Evolutionary conservation across 768 basidiomycete species (phyloP), one percentile per base, ranked within the genome.

Genomic region (Lentinula detonsa): DNA sequence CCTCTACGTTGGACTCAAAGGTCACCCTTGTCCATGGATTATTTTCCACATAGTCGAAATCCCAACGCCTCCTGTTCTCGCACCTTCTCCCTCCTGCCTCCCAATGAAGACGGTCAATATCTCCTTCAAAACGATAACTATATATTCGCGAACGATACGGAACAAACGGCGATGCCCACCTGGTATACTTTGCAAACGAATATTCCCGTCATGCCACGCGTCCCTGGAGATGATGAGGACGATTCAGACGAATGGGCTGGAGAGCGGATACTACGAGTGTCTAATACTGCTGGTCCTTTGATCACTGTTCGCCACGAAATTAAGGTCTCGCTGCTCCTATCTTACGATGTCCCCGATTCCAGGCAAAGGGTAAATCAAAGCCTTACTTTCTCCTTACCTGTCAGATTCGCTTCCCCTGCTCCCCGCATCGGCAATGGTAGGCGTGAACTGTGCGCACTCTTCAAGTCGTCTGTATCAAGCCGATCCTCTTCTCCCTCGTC

Each of bases 101-200:
- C 73, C 13, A 66, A 65, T 3, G 78, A 82, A 65, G 70, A 75
- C 8, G 81, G 83, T 3, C 70, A 72, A 31, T 84, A 85, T 65
- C 62, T 71, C 8, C 75, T 90, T 50, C 72, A 77, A 9, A 78
- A 79, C 3, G 72, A 81, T 46, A 84, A 81, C 28, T 78, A 78
- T 64, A 73, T 82, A 49, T 87, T 86, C 65, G 65, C 74, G 10
- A 66, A 72, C 31, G 78, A 83, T 56, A 69, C 71, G 13, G 68
- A 65, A 21, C 61, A 68, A 0, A 68, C 66, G 0, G 69, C 68
- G 13, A 62, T 67, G 33, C 75, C 71, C 43, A 76, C 76, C 10
- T 90, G 87, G 86, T 82, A 83, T 68, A 82, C 81, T 6, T 72
- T 90, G 67, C 80, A 86, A 49, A 76, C 80, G 18, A 69, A 71